Conservation (phyloP, 1,284 basidiomycete genomes). For the Tylopilus sp. region DNA sequence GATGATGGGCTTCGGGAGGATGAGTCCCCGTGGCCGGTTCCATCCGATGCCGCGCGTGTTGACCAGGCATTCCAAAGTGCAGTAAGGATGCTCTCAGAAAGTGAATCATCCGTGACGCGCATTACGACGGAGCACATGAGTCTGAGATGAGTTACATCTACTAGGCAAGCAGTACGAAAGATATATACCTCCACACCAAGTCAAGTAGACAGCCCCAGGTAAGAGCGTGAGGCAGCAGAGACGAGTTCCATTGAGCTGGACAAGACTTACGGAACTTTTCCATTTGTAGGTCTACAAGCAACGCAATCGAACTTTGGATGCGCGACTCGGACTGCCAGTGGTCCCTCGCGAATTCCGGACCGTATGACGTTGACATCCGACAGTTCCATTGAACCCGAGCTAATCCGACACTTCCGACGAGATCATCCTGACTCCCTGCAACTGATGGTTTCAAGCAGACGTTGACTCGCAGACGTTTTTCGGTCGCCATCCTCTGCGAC, state of each 20-base stretch:
- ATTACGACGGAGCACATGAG: conserved; percentile 25
- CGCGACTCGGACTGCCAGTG: too few species aligned
- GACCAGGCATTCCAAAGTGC: conserved; percentile 37
- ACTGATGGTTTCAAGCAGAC: too few species aligned
- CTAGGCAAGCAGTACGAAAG: background rate
- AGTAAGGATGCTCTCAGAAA: conserved; percentile 7
- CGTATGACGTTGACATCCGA: too few species aligned
- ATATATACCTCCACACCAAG: conserved; percentile 26
- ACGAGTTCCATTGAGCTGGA: conserved; percentile 37
- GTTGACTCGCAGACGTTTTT: too few species aligned
- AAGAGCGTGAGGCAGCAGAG: conserved; percentile 37
- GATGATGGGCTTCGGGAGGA: conserved; percentile 25
- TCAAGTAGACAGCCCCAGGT: conserved; percentile 31
- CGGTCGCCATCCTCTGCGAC: too few species aligned
- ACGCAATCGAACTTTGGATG: too few species aligned
- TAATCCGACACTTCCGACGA: too few species aligned
- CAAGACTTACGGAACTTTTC: conserved; percentile 31
- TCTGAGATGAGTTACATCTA: conserved; percentile 17
- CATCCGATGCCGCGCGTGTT: conserved; percentile 41
- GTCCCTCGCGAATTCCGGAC: too few species aligned
- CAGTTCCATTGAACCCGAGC: too few species aligned
- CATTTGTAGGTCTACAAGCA: too few species aligned
- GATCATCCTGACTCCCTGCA: too few species aligned
- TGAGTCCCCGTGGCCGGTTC: conserved; percentile 39
- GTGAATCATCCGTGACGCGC: conserved; percentile 10